Evolutionary conservation across 1,139 yeast genomes (phyloP), one percentile per base, ranked within the genome.

Genomic region (Yamadazyma blattariae): DNA sequence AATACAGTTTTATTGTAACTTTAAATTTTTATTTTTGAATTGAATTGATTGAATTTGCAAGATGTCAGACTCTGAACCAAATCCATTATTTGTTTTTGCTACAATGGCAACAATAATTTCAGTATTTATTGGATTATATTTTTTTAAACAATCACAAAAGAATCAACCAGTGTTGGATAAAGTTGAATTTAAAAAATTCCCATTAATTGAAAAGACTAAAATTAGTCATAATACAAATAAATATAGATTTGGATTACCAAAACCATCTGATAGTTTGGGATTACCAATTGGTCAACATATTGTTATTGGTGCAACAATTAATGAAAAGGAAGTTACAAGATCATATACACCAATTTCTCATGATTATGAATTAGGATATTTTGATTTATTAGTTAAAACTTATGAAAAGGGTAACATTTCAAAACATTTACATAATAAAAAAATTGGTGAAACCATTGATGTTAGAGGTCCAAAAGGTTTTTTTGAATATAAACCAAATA

Each of bases 241-340:
- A 40, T 90, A 86, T 62, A 76, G 94, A 54, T 89, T 92, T 55
- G 90, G 86, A 3, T 76, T 92, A 50, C 96, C 96, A 35, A 73
- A 74, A 43, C 71, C 82, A 26, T 71, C 79, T 33, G 94, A 86
- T 57, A 70, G 79, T 34, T 74, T 92, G 43, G 97, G 97, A 7
- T 74, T 92, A 49, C 97, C 97, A 37, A 85, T 89, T 55, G 98
- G 98, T 37, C 97, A 92, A 66, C 96, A 89, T 57, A 82, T 89
- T 53, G 75, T 86, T 31, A 79, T 87, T 51, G 78, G 82, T 24
- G 92, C 95, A 30, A 69, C 65, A 26, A 60, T 61, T 29, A 48
- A 58, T 36, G 97, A 85, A 40, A 88, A 88, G 66, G 95, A 87
- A 54, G 73, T 90, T 39, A 81, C 87, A 36, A 79, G 97, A 59